Evolutionary conservation across 1,139 yeast genomes (phyloP), one percentile per base, ranked within the genome.

Genomic region (Blastobotrys buckinghamii): DNA sequence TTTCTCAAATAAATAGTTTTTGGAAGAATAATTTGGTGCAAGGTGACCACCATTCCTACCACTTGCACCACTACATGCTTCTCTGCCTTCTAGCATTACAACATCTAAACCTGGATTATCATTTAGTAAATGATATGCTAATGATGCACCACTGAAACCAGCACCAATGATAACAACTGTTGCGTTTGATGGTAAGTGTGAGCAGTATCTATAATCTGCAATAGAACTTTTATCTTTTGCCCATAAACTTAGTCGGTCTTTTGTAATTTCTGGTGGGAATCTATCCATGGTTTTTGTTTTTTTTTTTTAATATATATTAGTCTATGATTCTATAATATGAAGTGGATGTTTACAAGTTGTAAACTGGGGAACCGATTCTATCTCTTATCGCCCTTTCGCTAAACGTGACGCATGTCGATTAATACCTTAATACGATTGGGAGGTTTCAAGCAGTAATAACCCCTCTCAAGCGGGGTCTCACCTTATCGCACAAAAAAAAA

Each of bases 11-110:
- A 37, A 48, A 47, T 60, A 63, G 4, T 55, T 48, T 3, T 57
- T 55, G 34, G 63, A 67, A 27, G 56, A 51, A 41, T 63, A 64
- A 48, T 63, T 66, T 8, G 76, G 74, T 37, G 71, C 70, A 41
- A 74, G 53, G 55, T 74, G 78, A 1, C 78, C 78, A 26, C 78
- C 78, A 49, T 74, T 74, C 47, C 78, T 61, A 10, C 77, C 78
- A 3, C 76, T 70, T 10, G 78, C 78, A 22, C 77, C 77, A 1
- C 75, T 69, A 45, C 75, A 70, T 7, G 65, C 55, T 42, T 68
- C 70, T 49, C 76, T 63, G 2, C 76, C 76, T 49, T 74, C 78
- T 17, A 71, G 57, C 54, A 74, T 51, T 7, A 68, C 65, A 6
- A 70, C 59, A 6, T 58, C 55, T 29, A 37, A 16, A 8, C 9